Evolutionary conservation across 2,329 filamentous ascomycete genomes (phyloP).

Genomic region (Paraconiothyrium sp.): DNA sequence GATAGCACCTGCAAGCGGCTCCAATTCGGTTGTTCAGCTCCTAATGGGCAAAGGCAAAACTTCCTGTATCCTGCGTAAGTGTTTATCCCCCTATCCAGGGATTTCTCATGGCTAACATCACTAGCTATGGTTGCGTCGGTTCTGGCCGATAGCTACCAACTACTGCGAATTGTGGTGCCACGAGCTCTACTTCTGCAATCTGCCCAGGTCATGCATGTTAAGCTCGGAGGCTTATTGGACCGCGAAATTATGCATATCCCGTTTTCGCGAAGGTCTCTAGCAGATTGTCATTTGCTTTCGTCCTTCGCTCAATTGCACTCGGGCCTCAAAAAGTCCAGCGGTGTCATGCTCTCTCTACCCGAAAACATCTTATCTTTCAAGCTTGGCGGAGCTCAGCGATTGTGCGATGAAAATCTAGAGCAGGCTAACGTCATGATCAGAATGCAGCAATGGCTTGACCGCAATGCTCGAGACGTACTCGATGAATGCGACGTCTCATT

Average conservation of each 20-base stretch:
- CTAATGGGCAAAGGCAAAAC: slow-evolving; percentile 75
- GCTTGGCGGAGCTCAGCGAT: slow-evolving; percentile 67
- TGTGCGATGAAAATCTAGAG: slow-evolving; percentile 58
- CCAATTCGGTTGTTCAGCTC: slow-evolving; percentile 71
- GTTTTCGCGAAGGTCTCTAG: slow-evolving; percentile 67
- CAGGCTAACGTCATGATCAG: slow-evolving; percentile 61
- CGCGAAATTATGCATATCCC: slow-evolving; percentile 66
- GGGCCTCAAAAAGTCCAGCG: slow-evolving; percentile 54
- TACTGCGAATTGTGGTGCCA: slow-evolving; percentile 66
- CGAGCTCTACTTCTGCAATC: slow-evolving; percentile 67
- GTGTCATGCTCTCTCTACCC: slow-evolving; percentile 68
- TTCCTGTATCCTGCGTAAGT: slow-evolving; percentile 65
- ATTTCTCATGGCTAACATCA: slow-evolving; percentile 21
- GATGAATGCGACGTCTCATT: slow-evolving; percentile 67
- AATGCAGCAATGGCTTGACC: slow-evolving; percentile 62
- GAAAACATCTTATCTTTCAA: slow-evolving; percentile 73
- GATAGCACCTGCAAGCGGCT: slow-evolving; percentile 60
- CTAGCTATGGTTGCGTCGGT: slow-evolving; percentile 63
- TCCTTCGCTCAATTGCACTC: slow-evolving; percentile 54
- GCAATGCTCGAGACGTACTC: slow-evolving; percentile 66
- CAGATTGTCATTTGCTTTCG: too few species aligned
- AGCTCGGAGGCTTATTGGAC: slow-evolving; percentile 64
- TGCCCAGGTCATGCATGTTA: slow-evolving; percentile 63
- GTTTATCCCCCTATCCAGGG: neutral
- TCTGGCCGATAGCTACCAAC: slow-evolving; percentile 50